phyloP scores from a whole-genome alignment of 257 asterid species.

The Capsicum chinense region DNA sequence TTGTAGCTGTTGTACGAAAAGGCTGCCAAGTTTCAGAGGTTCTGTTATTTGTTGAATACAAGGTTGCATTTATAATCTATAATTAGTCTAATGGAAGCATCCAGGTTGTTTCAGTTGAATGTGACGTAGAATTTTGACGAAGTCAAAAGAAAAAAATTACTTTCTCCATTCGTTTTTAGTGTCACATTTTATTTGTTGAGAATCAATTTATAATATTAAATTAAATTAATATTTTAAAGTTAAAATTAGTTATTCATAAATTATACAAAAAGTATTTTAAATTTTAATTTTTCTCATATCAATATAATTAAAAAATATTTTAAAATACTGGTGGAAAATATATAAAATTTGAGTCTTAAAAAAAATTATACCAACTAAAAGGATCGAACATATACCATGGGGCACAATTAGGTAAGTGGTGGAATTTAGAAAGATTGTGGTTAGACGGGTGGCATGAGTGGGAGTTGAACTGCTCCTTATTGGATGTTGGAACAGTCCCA shows the following conservation, averaged over 20 bases:
- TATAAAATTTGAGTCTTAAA: too few species aligned
- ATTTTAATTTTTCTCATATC: too few species aligned
- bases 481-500: constrained; percentile 23
- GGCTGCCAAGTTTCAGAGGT: not conserved
- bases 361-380: too few species aligned
- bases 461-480: constrained; percentile 18
- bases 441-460: not conserved
- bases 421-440: constrained; percentile 19
- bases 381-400: not conserved
- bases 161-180: too few species aligned
- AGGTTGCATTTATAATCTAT: constrained; percentile 10
- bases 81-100: constrained; percentile 13
- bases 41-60: not conserved
- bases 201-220: too few species aligned
- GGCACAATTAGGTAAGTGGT: not conserved
- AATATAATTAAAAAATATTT: too few species aligned
- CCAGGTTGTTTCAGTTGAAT: constrained; percentile 7
- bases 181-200: too few species aligned
- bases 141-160: not conserved
- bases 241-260: too few species aligned
- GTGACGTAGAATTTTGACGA: not conserved
- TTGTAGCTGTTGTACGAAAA: not conserved
- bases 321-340: too few species aligned
- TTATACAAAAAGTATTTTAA: too few species aligned
- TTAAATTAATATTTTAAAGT: too few species aligned